Evolutionary conservation across 768 basidiomycete species (phyloP).

Genomic region (Trametes gibbosa): DNA sequence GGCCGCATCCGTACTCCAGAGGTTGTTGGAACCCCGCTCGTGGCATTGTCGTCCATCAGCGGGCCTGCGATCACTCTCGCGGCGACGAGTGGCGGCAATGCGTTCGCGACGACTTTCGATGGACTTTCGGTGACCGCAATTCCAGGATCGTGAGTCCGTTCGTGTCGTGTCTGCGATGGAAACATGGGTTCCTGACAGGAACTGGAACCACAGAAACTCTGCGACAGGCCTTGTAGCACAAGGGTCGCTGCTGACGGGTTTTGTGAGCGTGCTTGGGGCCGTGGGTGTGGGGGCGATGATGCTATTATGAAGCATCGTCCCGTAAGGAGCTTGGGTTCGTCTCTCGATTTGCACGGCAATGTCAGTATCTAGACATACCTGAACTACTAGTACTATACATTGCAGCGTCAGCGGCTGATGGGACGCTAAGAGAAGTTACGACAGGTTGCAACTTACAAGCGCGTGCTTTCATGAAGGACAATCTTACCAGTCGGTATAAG

Average conservation of each 20-base stretch:
- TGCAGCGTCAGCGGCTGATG: too few relatives aligned
- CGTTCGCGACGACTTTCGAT: constrained; percentile 1
- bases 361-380: not conserved
- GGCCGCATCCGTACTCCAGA: not conserved
- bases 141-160: not conserved
- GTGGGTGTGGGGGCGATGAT: not conserved
- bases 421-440: too few relatives aligned
- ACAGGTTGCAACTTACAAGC: too few relatives aligned
- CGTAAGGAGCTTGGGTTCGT: not conserved
- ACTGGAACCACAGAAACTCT: not conserved
- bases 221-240: not conserved
- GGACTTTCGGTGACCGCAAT: not conserved
- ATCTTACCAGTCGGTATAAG: too few relatives aligned
- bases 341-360: not conserved
- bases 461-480: too few relatives aligned
- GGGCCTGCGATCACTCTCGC: not conserved
- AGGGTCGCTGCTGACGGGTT: not conserved
- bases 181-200: too few relatives aligned
- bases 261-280: not conserved
- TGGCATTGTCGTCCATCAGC: not conserved
- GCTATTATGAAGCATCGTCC: not conserved
- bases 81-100: not conserved
- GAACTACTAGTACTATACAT: not conserved
- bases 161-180: too few relatives aligned
- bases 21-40: not conserved